A percentile compares a stretch with the other conserved stretches of the same genome.
These are phyloP conservation scores for Persicaria tinctoria DNA, from an alignment of 148 eudicot genomes.

Conservation along the genomic window DNA sequence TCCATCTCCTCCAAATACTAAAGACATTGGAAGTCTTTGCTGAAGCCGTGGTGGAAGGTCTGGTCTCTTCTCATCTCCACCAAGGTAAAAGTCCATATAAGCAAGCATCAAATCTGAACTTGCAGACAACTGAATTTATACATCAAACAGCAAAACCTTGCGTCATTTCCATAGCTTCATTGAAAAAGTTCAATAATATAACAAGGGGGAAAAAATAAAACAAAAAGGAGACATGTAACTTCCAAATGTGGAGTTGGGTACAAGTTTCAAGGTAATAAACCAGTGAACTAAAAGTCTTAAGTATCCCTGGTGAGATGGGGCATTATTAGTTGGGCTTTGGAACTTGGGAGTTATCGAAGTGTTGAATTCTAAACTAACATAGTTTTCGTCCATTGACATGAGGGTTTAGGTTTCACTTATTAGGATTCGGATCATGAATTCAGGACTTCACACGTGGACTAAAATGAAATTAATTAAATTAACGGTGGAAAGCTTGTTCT, in stretches of 20 bases:
- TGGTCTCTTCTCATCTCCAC: slow-evolving; percentile 94
- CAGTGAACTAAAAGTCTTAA: neutral
- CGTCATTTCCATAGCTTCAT: neutral
- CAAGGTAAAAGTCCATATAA: slow-evolving; percentile 88
- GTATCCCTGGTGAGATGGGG: neutral
- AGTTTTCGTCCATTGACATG: no score
- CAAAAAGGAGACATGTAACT: neutral
- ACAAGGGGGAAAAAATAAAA: neutral
- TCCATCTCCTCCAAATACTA: slow-evolving; percentile 93
- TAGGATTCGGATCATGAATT: neutral
- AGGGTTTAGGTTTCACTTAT: neutral
- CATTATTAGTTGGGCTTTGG: neutral
- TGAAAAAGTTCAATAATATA: neutral
- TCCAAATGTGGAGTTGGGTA: neutral
- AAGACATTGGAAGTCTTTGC: slow-evolving; percentile 72
- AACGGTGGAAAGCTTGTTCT: neutral
- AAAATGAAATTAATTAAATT: no score
- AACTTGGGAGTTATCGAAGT: no score
- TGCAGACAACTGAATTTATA: slow-evolving; percentile 48
- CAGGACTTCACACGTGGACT: neutral
- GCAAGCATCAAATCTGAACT: slow-evolving; percentile 92
- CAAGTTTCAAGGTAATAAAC: neutral
- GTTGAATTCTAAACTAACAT: no score
- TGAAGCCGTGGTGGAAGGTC: slow-evolving; percentile 86
- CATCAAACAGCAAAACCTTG: slow-evolving; percentile 6